phyloP scores from a whole-genome alignment of 352 stramenopile species.

The Elongisporangium senticosum region DNA sequence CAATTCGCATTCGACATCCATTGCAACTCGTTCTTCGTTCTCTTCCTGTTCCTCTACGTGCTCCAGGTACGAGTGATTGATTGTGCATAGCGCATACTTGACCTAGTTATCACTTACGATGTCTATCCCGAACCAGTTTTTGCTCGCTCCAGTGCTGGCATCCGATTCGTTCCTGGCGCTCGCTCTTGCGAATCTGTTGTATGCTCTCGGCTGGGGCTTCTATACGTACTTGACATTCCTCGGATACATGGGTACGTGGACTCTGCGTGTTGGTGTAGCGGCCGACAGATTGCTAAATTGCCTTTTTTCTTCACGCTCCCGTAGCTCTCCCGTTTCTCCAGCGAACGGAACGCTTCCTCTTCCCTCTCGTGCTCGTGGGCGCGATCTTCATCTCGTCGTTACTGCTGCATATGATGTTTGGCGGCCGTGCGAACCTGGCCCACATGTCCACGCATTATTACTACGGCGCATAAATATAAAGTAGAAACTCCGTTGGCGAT shows the following conservation, averaged over 20 bases:
- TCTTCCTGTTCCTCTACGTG: slow-evolving; percentile 96
- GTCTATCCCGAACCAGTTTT: slow-evolving; percentile 80
- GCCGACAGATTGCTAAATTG: slow-evolving; percentile 3
- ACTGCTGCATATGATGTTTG: slow-evolving; percentile 66
- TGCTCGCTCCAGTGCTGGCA: slow-evolving; percentile 92
- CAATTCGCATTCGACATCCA: slow-evolving; percentile 99
- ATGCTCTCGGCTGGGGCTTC: slow-evolving; percentile 89
- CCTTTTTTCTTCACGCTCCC: background rate
- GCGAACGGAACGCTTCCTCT: slow-evolving; percentile 86
- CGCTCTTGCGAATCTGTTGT: slow-evolving; percentile 91
- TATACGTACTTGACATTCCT: slow-evolving; percentile 99
- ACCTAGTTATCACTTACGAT: slow-evolving; percentile 3
- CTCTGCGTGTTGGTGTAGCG: background rate
- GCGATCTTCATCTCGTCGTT: slow-evolving; percentile 80
- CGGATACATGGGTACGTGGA: slow-evolving; percentile 88
- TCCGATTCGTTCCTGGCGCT: slow-evolving; percentile 87
- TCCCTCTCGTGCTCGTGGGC: slow-evolving; percentile 74
- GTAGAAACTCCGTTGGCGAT: background rate
- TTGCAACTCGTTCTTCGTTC: slow-evolving; percentile 98
- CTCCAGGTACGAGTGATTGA: slow-evolving; percentile 45
- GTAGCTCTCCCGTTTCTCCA: slow-evolving; percentile 86
- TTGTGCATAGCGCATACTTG: slow-evolving; percentile 3
- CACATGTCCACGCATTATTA: slow-evolving; percentile 79
- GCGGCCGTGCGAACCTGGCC: slow-evolving; percentile 59
- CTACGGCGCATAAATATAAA: slow-evolving; percentile 24